Evolutionary conservation across 345 rosid genomes (phyloP).

Genomic region (Linum trigynum): DNA sequence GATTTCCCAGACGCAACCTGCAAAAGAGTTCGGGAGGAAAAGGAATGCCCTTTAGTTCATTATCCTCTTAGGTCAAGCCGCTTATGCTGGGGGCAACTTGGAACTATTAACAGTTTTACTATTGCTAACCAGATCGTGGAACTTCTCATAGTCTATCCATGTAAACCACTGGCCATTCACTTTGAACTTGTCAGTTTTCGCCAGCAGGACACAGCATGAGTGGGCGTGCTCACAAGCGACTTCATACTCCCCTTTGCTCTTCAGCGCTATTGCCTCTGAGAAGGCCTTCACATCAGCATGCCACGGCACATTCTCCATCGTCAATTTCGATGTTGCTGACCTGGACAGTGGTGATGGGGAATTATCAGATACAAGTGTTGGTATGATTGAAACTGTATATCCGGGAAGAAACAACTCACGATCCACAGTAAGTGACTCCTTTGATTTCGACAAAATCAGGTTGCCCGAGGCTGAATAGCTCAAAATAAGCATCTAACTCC

Average conservation of each 20-base stretch:
- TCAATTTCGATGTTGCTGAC: constrained; percentile 87
- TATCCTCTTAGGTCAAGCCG: background rate
- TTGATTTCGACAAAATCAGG: constrained; percentile 97
- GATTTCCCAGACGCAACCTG: constrained; percentile 81
- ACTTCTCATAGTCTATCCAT: constrained; percentile 97
- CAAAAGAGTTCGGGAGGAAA: constrained; percentile 5
- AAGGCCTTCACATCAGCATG: constrained; percentile 84
- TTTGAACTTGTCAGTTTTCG: constrained; percentile 82
- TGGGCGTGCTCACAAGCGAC: constrained; percentile 97
- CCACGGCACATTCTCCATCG: constrained; percentile 99
- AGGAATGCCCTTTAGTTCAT: background rate
- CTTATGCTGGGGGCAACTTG: background rate
- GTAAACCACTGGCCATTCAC: constrained; percentile 77
- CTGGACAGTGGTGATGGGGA: constrained; percentile 20
- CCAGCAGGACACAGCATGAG: constrained; percentile 90
- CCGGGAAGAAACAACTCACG: constrained; percentile 37
- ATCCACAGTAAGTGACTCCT: constrained; percentile 94
- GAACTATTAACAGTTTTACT: background rate
- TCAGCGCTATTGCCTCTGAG: constrained; percentile 73
- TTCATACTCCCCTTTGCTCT: constrained; percentile 72
- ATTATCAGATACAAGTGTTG: background rate
- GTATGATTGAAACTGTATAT: background rate
- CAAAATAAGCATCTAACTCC: constrained; percentile 75
- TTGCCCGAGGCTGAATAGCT: constrained; percentile 73
- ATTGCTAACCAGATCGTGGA: constrained; percentile 73